Conservation (phyloP, 2,329 filamentous ascomycete species). For the Hymenoscyphus occultus region DNA sequence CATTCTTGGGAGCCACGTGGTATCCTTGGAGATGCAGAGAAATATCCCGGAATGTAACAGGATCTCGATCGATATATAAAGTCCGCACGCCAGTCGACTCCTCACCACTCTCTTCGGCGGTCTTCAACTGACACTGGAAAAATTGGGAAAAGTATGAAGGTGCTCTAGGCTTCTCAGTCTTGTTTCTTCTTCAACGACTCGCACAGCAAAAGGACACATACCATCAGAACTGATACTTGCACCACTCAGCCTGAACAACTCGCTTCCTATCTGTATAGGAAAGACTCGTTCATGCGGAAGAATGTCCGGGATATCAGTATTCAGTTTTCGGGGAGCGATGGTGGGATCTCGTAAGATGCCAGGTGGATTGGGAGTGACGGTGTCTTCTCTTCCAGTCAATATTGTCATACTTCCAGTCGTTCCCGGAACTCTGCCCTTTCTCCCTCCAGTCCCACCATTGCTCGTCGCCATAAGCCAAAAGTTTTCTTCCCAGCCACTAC, state of each 20-base stretch:
- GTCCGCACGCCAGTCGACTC: slow-evolving; percentile 57
- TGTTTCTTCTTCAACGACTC: slow-evolving; percentile 1
- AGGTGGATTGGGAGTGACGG: slow-evolving; percentile 18
- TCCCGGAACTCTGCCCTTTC: background rate
- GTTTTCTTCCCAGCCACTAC: background rate
- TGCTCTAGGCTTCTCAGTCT: slow-evolving; percentile 61
- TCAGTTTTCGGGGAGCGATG: slow-evolving; percentile 20
- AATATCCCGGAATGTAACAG: slow-evolving; percentile 84
- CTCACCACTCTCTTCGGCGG: slow-evolving; percentile 52
- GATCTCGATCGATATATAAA: slow-evolving; percentile 92
- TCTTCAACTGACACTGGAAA: slow-evolving; percentile 77
- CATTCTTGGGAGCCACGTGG: slow-evolving; percentile 76
- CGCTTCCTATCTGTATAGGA: slow-evolving; percentile 66
- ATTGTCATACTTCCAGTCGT: slow-evolving; percentile 10
- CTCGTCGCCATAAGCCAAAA: slow-evolving; percentile 8
- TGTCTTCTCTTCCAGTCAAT: slow-evolving; percentile 8
- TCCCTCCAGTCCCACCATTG: slow-evolving; percentile 10
- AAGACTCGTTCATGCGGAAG: slow-evolving; percentile 50
- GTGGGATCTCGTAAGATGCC: slow-evolving; percentile 24
- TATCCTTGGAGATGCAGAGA: slow-evolving; percentile 90
- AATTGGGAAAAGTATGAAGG: slow-evolving; percentile 96
- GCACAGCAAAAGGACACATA: slow-evolving; percentile 42
- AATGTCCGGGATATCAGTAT: slow-evolving; percentile 37
- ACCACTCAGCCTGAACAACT: slow-evolving; percentile 66
- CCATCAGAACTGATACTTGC: slow-evolving; percentile 71